A percentile compares a stretch with the other conserved stretches of the same genome.
phyloP scores from a whole-genome alignment of 495 filamentous ascomycete species.

The Friedmanniomyces endolithicus region DNA sequence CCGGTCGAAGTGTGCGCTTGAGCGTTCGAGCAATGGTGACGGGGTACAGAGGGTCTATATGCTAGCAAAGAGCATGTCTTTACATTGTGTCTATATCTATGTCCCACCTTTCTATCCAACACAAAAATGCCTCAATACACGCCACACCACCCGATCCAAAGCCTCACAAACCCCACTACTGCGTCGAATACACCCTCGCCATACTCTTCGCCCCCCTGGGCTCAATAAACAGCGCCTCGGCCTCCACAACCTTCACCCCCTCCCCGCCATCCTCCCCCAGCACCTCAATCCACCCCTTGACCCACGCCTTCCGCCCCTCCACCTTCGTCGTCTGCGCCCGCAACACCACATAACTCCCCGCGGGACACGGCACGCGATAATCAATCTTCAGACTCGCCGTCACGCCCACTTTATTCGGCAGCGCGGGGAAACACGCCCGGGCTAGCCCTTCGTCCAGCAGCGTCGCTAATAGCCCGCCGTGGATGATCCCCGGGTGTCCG shows the following conservation, averaged over 20 bases:
- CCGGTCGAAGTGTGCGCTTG: background rate
- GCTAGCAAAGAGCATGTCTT: background rate
- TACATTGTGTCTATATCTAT: background rate
- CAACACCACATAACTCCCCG: conserved; percentile 65
- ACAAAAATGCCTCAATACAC: background rate
- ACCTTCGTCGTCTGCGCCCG: conserved; percentile 72
- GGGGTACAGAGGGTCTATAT: background rate
- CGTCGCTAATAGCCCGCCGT: conserved; percentile 84
- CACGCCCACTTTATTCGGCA: conserved; percentile 80
- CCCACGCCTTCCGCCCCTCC: conserved; percentile 94
- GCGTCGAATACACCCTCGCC: conserved; percentile 15
- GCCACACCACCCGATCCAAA: background rate
- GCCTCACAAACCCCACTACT: background rate
- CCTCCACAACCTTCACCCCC: conserved; percentile 53
- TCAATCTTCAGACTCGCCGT: conserved; percentile 87
- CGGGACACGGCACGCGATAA: conserved; percentile 68
- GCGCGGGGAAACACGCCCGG: conserved; percentile 76
- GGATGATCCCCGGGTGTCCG: conserved; percentile 83
- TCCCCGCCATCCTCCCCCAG: conserved; percentile 31
- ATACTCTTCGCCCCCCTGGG: conserved; percentile 66
- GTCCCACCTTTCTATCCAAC: background rate
- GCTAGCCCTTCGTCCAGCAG: conserved; percentile 85
- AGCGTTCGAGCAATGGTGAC: too few species aligned
- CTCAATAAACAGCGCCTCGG: conserved; percentile 79
- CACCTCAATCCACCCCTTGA: conserved; percentile 80